Conservation (phyloP, 768 basidiomycete species). For the Erythrobasidium yunnanense region DNA sequence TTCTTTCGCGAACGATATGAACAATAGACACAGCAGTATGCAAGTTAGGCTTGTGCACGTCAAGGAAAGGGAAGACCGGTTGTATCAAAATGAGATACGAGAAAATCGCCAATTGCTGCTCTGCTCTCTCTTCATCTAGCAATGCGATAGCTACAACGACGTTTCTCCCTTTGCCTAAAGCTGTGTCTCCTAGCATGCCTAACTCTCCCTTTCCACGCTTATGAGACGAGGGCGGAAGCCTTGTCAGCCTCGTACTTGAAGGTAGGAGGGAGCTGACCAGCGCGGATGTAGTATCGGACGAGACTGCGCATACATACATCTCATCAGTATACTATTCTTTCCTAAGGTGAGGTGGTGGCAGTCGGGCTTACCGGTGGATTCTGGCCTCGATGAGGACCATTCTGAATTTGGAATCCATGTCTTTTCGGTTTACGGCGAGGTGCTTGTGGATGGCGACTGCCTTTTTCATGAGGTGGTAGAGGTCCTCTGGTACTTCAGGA, state of each 20-base stretch:
- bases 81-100: no score
- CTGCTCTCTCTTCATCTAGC: no score
- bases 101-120: no score
- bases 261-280: constrained; percentile 73
- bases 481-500: constrained; percentile 96
- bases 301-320: constrained; percentile 48
- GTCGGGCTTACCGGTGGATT: constrained; percentile 56
- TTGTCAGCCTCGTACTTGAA: constrained; percentile 98
- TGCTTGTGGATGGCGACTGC: constrained; percentile 98
- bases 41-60: no score
- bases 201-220: no score
- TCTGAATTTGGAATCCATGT: constrained; percentile 91
- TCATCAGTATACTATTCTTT: background rate
- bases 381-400: constrained; percentile 98
- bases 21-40: no score
- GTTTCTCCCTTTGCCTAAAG: background rate
- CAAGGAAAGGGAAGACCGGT: no score
- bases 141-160: background rate
- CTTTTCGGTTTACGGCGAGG: constrained; percentile 92
- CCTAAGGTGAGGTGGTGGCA: background rate
- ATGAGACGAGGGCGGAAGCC: constrained; percentile 54
- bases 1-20: no score
- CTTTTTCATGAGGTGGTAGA: constrained; percentile 99
- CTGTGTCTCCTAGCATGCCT: background rate
- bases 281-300: constrained; percentile 88